phyloP scores from a whole-genome alignment of 805 yeast species.

The Saccharomycopsis fermentans region DNA sequence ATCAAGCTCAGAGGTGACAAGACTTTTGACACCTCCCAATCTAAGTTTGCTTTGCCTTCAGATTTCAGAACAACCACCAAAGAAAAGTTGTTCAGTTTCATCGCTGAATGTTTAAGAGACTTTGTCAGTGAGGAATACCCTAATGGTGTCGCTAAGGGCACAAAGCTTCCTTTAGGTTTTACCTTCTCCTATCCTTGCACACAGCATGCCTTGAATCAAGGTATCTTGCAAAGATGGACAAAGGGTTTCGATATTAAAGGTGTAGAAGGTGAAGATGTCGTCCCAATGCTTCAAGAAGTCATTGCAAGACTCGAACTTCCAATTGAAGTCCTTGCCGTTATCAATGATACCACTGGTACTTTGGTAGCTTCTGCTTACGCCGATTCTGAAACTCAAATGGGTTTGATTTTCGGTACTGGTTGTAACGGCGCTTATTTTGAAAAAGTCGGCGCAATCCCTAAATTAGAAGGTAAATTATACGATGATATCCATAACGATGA shows the following conservation, averaged over 20 bases:
- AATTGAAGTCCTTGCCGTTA: slow-evolving; percentile 80
- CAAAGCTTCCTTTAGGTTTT: slow-evolving; percentile 72
- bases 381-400: slow-evolving; percentile 84
- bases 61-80: slow-evolving; percentile 67
- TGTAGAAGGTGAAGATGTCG: slow-evolving; percentile 92
- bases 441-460: slow-evolving; percentile 58
- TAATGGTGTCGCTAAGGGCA: slow-evolving; percentile 38
- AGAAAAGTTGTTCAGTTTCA: slow-evolving; percentile 75
- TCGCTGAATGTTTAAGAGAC: slow-evolving; percentile 67
- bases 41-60: slow-evolving; percentile 73
- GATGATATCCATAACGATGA: slow-evolving; percentile 52
- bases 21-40: slow-evolving; percentile 76
- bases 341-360: slow-evolving; percentile 96
- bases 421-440: slow-evolving; percentile 96
- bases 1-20: slow-evolving; percentile 77
- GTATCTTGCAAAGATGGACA: slow-evolving; percentile 91
- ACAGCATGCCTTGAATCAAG: slow-evolving; percentile 75
- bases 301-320: slow-evolving; percentile 58
- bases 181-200: slow-evolving; percentile 89
- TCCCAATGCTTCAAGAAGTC: slow-evolving; percentile 77
- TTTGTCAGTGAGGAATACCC: slow-evolving; percentile 64
- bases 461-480: slow-evolving; percentile 61
- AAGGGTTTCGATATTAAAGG: slow-evolving; percentile 91
- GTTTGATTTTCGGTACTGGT: slow-evolving; percentile 95
- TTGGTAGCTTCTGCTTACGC: slow-evolving; percentile 90